These are phyloP conservation scores for Cinchona pubescens DNA, from an alignment of 257 asterid genomes.

Conservation along the genomic window DNA sequence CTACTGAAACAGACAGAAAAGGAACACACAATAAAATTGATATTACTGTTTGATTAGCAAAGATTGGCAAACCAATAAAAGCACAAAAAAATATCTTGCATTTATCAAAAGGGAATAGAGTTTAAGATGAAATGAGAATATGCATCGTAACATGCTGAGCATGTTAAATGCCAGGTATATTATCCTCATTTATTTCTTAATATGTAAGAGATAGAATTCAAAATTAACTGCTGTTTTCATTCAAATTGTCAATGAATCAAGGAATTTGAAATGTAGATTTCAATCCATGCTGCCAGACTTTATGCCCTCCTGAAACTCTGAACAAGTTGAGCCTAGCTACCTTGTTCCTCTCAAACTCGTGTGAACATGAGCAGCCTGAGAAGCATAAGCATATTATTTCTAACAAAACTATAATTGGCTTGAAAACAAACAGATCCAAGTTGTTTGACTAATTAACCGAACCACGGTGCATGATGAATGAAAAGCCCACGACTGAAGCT, in stretches of 20 bases:
- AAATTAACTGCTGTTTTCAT: background rate
- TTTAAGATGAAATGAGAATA: background rate
- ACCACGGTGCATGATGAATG: background rate
- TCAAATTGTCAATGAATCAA: background rate
- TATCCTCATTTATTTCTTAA: background rate
- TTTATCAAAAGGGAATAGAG: background rate
- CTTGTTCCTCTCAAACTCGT: background rate
- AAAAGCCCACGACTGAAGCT: background rate
- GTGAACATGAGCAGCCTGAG: background rate
- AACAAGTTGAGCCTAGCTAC: background rate
- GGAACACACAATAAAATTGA: background rate
- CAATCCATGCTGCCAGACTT: background rate
- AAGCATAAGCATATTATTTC: background rate
- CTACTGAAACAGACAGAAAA: background rate
- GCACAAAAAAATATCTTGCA: background rate
- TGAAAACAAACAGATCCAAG: background rate
- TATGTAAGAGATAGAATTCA: background rate
- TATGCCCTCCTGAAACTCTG: background rate
- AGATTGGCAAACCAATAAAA: background rate
- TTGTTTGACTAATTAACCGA: background rate
- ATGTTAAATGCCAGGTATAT: background rate
- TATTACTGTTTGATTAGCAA: background rate
- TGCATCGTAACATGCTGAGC: background rate
- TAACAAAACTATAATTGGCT: background rate
- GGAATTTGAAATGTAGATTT: background rate